Percentiles rank a stretch among this genome's conserved stretches.
These are phyloP conservation scores for Physcomitrellopsis africana DNA, from an alignment of 225 moss, liverwort and hornwort species.

Conservation along the genomic window DNA sequence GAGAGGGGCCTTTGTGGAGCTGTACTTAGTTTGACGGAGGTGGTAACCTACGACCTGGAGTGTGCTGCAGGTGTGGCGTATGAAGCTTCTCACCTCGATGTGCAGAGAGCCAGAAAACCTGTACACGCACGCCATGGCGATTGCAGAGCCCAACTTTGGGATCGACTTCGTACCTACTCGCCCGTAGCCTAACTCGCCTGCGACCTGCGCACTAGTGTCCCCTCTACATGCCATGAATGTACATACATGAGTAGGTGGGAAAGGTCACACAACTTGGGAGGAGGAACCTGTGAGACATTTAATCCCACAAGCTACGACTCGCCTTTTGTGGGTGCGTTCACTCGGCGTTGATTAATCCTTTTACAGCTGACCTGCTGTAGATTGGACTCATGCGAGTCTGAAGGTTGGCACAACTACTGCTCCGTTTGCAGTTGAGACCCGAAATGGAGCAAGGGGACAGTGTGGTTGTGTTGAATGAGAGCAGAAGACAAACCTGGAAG, in stretches of 20 bases:
- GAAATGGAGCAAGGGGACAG: not conserved
- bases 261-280: not conserved
- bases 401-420: conserved; percentile 1
- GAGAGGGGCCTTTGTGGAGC: too few relatives aligned
- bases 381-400: conserved; percentile 4
- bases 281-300: not conserved
- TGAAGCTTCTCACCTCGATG: too few relatives aligned
- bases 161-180: not conserved
- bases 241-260: not conserved
- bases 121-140: too few relatives aligned
- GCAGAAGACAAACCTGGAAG: not conserved
- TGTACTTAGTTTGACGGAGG: too few relatives aligned
- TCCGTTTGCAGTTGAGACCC: conserved; percentile 17
- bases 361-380: conserved; percentile 13
- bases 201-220: not conserved
- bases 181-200: not conserved
- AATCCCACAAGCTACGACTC: not conserved
- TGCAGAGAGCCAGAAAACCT: too few relatives aligned
- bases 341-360: conserved; percentile 33
- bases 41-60: not conserved
- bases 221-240: not conserved
- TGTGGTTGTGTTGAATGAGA: not conserved
- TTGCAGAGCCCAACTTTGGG: not conserved
- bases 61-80: too few relatives aligned
- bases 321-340: conserved; percentile 7